A percentile compares a stretch with the other conserved stretches of the same genome.
phyloP scores from a whole-genome alignment of 1,139 yeast species.

The Geotrichum bryndzae region DNA sequence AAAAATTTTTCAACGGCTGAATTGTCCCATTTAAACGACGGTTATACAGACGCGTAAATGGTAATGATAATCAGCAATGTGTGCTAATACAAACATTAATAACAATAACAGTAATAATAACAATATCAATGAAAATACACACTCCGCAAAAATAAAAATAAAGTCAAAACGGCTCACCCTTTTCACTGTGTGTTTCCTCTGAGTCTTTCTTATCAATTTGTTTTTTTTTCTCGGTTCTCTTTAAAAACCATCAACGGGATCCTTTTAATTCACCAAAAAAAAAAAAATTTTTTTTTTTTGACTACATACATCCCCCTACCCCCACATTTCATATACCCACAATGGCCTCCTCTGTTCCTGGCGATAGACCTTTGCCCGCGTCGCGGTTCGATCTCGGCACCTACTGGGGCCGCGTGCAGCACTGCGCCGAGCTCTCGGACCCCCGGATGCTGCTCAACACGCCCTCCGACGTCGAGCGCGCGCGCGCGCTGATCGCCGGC shows the following conservation, averaged over 20 bases:
- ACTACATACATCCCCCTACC: too few species aligned
- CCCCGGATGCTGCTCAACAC: slow-evolving; percentile 81
- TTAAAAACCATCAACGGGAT: too few species aligned
- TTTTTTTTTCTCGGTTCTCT: too few species aligned
- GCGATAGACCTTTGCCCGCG: slow-evolving; percentile 69
- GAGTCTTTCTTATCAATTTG: too few species aligned
- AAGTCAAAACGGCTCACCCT: background rate
- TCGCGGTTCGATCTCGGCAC: slow-evolving; percentile 73
- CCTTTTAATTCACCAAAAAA: too few species aligned
- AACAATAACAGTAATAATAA: background rate
- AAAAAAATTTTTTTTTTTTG: too few species aligned
- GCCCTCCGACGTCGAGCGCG: slow-evolving; percentile 52
- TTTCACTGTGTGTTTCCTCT: too few species aligned
- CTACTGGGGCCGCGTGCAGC: slow-evolving; percentile 90
- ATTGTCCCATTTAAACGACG: background rate
- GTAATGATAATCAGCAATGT: too few species aligned
- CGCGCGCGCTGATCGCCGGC: slow-evolving; percentile 57
- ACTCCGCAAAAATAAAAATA: background rate
- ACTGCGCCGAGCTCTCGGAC: slow-evolving; percentile 87
- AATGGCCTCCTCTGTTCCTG: slow-evolving; percentile 87
- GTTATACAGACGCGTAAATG: too few species aligned
- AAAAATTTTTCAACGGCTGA: background rate
- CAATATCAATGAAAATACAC: too few species aligned
- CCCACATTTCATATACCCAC: background rate
- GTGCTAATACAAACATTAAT: too few species aligned